Evolutionary conservation across 345 rosid genomes (phyloP).

Genomic region (Linum trigynum): DNA sequence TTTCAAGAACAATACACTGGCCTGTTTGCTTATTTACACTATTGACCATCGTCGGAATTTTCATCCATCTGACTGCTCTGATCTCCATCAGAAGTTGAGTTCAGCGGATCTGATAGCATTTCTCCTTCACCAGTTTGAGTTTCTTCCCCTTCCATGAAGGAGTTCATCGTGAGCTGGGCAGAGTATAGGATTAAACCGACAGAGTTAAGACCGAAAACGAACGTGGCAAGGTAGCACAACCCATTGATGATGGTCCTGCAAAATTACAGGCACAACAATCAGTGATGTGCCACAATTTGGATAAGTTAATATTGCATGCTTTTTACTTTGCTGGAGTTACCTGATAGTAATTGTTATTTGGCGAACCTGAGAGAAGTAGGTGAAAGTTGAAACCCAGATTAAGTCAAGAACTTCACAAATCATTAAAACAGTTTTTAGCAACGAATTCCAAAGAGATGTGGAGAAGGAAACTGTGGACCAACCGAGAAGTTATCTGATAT

Average conservation of each 20-base stretch:
- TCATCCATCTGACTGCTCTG: too few relatives aligned
- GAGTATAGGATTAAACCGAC: conserved; percentile 71
- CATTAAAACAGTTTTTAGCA: too few relatives aligned
- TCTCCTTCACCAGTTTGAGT: conserved; percentile 14
- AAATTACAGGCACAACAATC: conserved; percentile 11
- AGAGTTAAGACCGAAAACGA: conserved; percentile 76
- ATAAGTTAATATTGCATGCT: too few relatives aligned
- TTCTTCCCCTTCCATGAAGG: conserved; percentile 35
- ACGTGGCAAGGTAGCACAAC: conserved; percentile 87
- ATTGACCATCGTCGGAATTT: too few relatives aligned
- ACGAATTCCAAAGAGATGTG: background rate
- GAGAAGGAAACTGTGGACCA: conserved; percentile 13
- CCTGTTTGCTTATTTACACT: too few relatives aligned
- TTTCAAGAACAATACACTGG: too few relatives aligned
- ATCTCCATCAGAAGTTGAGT: too few relatives aligned
- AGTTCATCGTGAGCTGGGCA: conserved; percentile 57
- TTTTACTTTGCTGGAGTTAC: conserved; percentile 16
- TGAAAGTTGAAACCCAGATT: conserved; percentile 5
- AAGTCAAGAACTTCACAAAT: conserved; percentile 7
- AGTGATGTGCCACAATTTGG: too few relatives aligned
- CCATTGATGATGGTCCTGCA: conserved; percentile 85
- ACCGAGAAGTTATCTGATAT: conserved; percentile 68
- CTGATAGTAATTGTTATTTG: conserved; percentile 86
- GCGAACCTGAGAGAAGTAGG: conserved; percentile 48
- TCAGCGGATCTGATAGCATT: too few relatives aligned